Base-by-base conservation (phyloP, 2,329 filamentous ascomycete genomes). In the Neofusicoccum ribis region DNA sequence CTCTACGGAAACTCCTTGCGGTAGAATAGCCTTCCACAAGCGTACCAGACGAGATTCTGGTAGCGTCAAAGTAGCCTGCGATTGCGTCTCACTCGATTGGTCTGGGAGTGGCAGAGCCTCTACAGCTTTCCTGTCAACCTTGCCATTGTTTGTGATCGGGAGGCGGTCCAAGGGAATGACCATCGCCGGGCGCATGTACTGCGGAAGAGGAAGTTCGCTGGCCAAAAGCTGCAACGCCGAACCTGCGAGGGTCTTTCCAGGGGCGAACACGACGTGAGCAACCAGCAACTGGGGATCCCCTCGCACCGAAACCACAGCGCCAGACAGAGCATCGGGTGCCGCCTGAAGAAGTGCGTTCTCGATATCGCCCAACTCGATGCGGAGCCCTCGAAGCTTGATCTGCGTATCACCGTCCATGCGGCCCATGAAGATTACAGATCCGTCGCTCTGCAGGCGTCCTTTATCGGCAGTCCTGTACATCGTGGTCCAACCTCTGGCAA, bases 401-500 rank as follows among this genome's bases (percentile, higher is more conserved):
- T 71, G 68, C 1, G 66, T 56, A 49, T 72, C 70, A 71, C 69
- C 69, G 11, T 39, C 61, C 0, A 68, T 62, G 0, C 70, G 63
- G 6, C 69, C 66, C 7, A 63, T 3, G 58, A 78, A 71, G 1
- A 75, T 52, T 0, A 83, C 64, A 0, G 70, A 65, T 0, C 81
- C 81, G 39, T 81, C 74, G 0, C 65, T 20, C 0, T 59, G 51
- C 15, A 82, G 68, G 0, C 72, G 70, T 0, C 78, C 81, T 8
- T 65, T 67, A 63, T 84, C 81, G 0, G 80, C 80, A 11, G 77
- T 79, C 2, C 71, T 71, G 67, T 80, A 77, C 65, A 80, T 72
- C 2, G 39, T 68, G 0, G 64, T 72, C 71, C 70, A 70, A 1
- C 70, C 71, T n/a, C 27, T 46, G 14, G 47, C 9, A 7, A 60